These are phyloP conservation scores for Fraxinus platypoda DNA, from an alignment of 305 asterid species.

Conservation along the genomic window DNA sequence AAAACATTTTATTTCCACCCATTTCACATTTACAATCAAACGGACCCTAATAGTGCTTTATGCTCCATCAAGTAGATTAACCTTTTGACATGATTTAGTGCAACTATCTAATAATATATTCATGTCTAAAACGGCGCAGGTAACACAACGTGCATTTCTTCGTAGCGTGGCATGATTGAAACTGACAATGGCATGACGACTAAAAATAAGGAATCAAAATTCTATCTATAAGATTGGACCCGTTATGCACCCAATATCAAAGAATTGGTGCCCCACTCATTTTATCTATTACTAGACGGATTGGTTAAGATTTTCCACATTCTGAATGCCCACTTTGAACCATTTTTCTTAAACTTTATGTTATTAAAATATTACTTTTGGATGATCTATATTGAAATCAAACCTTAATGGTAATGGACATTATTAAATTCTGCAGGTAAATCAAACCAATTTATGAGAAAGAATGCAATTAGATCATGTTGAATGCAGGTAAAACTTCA, in stretches of 20 bases:
- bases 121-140: not conserved
- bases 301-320: not conserved
- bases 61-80: not conserved
- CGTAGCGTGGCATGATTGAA: not conserved
- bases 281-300: not conserved
- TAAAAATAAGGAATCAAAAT: not conserved
- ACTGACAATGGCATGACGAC: not conserved
- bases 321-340: not conserved
- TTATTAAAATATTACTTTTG: not conserved
- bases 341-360: not conserved
- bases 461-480: not conserved
- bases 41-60: too few relatives aligned
- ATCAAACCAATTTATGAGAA: not conserved
- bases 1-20: too few relatives aligned
- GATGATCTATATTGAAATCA: not conserved
- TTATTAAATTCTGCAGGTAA: not conserved
- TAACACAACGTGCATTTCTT: not conserved
- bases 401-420: not conserved
- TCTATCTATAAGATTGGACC: not conserved
- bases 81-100: not conserved
- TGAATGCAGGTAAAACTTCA: not conserved
- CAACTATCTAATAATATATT: not conserved
- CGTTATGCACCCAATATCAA: not conserved
- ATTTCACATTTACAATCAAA: too few relatives aligned
- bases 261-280: not conserved